These are phyloP conservation scores for Wickerhamomyces xylosicus DNA, from an alignment of 805 yeast genomes.

Conservation along the genomic window DNA sequence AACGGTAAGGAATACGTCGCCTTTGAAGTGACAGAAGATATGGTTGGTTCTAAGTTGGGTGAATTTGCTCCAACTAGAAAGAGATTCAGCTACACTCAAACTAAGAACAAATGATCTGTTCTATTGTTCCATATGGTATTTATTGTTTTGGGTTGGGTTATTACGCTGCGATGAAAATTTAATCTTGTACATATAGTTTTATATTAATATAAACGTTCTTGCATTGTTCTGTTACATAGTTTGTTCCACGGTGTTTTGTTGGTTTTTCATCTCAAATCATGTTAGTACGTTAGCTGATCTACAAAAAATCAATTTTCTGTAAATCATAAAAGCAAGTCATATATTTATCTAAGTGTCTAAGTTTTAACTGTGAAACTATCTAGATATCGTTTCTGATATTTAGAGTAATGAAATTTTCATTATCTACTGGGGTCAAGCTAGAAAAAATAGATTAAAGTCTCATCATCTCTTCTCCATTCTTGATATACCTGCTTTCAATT, in stretches of 20 bases:
- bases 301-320: no score
- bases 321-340: no score
- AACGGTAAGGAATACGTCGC: conserved; percentile 93
- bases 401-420: no score
- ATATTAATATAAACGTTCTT: no score
- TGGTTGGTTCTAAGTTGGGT: conserved; percentile 94
- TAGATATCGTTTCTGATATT: no score
- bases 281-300: no score
- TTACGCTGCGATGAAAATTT: background rate
- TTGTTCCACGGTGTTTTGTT: no score
- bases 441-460: background rate
- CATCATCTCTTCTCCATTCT: conserved; percentile 14
- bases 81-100: conserved; percentile 72
- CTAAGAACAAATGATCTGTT: conserved; percentile 41
- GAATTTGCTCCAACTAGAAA: conserved; percentile 94
- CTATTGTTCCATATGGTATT: background rate
- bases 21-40: conserved; percentile 78
- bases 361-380: no score
- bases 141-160: background rate
- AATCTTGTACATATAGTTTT: background rate
- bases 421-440: no score
- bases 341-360: no score
- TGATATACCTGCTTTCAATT: conserved; percentile 34
- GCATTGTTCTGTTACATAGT: no score
- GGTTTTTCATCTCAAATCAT: no score